Conservation (phyloP, 768 basidiomycete genomes). For the Termitomyces sp. region DNA sequence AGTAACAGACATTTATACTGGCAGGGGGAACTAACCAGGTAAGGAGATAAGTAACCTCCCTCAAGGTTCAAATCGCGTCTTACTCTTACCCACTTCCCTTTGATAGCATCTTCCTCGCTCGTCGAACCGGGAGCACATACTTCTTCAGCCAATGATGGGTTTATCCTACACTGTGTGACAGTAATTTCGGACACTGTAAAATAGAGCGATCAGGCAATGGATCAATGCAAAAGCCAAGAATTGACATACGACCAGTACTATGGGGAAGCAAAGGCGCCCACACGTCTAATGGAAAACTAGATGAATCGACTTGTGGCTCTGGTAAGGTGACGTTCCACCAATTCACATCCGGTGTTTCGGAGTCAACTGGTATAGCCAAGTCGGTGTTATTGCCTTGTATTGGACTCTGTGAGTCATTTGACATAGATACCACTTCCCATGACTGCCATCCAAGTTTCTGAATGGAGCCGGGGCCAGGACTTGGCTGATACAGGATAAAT, state of each 20-base stretch:
- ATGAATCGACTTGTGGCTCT: conserved; percentile 42
- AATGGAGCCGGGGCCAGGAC: conserved; percentile 59
- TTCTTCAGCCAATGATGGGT: conserved; percentile 50
- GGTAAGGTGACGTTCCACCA: conserved; percentile 63
- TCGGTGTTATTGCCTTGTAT: conserved; percentile 11
- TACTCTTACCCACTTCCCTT: conserved; percentile 88
- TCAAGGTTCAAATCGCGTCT: conserved; percentile 71
- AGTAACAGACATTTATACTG: background rate
- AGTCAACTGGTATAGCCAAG: conserved; percentile 9
- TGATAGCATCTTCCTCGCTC: conserved; percentile 66
- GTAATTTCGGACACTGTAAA: conserved; percentile 75
- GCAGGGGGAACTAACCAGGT: conserved; percentile 40
- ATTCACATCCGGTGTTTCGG: conserved; percentile 34
- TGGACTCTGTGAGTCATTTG: conserved; percentile 9
- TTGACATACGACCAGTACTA: conserved; percentile 64
- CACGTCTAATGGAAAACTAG: conserved; percentile 72
- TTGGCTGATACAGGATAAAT: conserved; percentile 79
- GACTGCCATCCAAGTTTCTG: conserved; percentile 87
- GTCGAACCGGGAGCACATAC: conserved; percentile 69
- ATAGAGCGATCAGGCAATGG: conserved; percentile 3
- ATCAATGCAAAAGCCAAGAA: background rate
- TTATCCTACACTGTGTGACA: conserved; percentile 60
- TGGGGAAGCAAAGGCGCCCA: conserved; percentile 77
- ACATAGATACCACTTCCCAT: conserved; percentile 62
- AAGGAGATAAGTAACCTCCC: conserved; percentile 49